Evolutionary conservation across 192 early-diverging fungal genomes (phyloP).

Genomic region (Lunasporangiospora selenospora): DNA sequence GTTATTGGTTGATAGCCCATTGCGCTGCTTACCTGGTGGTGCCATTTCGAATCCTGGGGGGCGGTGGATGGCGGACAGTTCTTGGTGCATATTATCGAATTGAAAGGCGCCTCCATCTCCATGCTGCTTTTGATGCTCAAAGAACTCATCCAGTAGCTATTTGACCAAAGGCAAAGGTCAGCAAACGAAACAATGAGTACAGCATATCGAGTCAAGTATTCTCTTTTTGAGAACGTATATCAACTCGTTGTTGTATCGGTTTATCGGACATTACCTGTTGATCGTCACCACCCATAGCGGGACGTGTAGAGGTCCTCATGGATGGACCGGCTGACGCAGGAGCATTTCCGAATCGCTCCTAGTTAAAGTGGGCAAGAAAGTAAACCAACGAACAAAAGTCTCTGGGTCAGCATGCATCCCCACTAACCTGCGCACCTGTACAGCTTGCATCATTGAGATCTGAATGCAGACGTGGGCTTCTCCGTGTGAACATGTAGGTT

Average conservation of each 20-base stretch:
- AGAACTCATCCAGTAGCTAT: slow-evolving; percentile 39
- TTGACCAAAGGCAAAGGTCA: not conserved
- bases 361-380: not conserved
- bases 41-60: slow-evolving; percentile 36
- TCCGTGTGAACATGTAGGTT: not conserved
- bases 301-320: slow-evolving; percentile 28
- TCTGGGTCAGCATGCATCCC: not conserved
- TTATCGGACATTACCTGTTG: too few relatives aligned
- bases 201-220: not conserved
- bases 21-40: slow-evolving; percentile 23
- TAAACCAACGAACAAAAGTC: not conserved
- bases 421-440: not conserved
- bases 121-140: slow-evolving; percentile 39
- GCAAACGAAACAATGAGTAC: not conserved
- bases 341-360: slow-evolving; percentile 26
- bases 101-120: slow-evolving; percentile 28
- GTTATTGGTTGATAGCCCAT: too few relatives aligned
- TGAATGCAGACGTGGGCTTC: not conserved
- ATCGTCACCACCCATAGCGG: slow-evolving; percentile 31
- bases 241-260: too few relatives aligned
- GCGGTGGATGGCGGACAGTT: slow-evolving; percentile 36
- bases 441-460: not conserved
- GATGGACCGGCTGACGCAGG: slow-evolving; percentile 16
- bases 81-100: slow-evolving; percentile 43
- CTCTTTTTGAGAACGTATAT: not conserved